Evolutionary conservation across 2,329 filamentous ascomycete species (phyloP), one percentile per base, ranked within the genome.

Genomic region (Cercospora sojina): DNA sequence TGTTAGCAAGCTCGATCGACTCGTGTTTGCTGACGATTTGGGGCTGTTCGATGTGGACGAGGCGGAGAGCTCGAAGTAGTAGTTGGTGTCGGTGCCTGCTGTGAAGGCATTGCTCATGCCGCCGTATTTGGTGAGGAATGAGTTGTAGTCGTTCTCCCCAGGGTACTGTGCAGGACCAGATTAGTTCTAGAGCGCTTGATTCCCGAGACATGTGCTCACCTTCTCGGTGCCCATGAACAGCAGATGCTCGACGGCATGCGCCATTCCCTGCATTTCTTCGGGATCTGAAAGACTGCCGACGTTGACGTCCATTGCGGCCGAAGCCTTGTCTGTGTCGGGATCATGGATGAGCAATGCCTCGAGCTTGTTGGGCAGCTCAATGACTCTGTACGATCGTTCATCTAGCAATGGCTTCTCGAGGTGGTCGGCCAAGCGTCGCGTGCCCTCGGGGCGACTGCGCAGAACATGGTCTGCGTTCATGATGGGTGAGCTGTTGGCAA

Each of bases 201-300:
- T 64, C 23, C 64, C 53, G 12, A 51, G 27, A 60, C 29, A 66
- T 41, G 56, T 56, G 35, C 69, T 70, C 78, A 89, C 88, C 84
- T 98, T 99, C 79, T 97, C 90, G 7, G 95, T 99, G 59, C 95
- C 95, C 95, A 99, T 98, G 82, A 99, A 99, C 25, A 99, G 83
- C 70, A 97, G 82, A 85, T 97, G 94, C 83, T 98, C 94, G 63
- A 98, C 92, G 6, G 93, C 93, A 82, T 98, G 95, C 61, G 94
- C 94, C 87, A 96, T 93, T 67, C 95, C 93, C 13, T 92, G 93
- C 87, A 98, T 93, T 73, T 93, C 91, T 71, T 90, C 87, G 71
- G 91, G 88, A 76, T 99, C 95, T 76, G 91, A 96, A 82, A 97
- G 97, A 79, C 92, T 96, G 68, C 95, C 95, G 38, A 97, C 94